These are phyloP conservation scores for Arthrinium puccinioides DNA, from an alignment of 2,329 filamentous ascomycete genomes.

Conservation along the genomic window DNA sequence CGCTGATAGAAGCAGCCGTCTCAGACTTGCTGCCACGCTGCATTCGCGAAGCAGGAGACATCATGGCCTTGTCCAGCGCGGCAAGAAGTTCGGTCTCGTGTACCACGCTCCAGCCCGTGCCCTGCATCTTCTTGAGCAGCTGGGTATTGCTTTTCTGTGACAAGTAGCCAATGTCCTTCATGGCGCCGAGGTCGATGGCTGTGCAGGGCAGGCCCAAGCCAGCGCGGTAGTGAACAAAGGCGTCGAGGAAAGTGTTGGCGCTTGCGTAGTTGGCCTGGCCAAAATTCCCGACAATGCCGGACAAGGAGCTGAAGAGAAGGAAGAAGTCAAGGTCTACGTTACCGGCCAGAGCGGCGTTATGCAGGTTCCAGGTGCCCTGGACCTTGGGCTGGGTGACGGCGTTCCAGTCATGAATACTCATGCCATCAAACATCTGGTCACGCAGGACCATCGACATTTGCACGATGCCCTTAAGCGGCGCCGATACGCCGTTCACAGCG, in stretches of 20 bases:
- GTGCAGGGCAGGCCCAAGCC: constrained; percentile 18
- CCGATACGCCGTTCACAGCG: not conserved
- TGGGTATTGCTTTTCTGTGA: too few relatives aligned
- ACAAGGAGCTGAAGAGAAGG: constrained; percentile 12
- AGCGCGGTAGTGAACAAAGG: constrained; percentile 20
- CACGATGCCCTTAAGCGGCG: constrained; percentile 17
- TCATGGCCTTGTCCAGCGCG: too few relatives aligned
- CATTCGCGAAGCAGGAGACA: too few relatives aligned
- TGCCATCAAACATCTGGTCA: constrained; percentile 2
- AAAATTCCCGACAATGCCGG: constrained; percentile 11
- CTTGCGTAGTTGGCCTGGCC: constrained; percentile 24
- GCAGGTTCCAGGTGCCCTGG: constrained; percentile 21
- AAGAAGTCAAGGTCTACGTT: constrained; percentile 16
- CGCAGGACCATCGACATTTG: constrained; percentile 23
- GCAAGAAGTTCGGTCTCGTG: too few relatives aligned
- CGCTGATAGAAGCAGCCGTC: too few relatives aligned
- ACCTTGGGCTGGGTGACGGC: constrained; percentile 17
- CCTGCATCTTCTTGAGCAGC: too few relatives aligned
- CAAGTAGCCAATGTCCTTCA: constrained; percentile 11
- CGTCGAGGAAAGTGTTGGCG: constrained; percentile 25
- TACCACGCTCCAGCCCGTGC: too few relatives aligned
- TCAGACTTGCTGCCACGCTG: too few relatives aligned
- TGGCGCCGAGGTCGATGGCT: constrained; percentile 22
- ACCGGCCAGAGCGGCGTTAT: constrained; percentile 8
- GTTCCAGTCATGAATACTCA: constrained; percentile 16